These are phyloP conservation scores for Penicillium sp. DNA, from an alignment of 2,329 filamentous ascomycete genomes.

Conservation along the genomic window DNA sequence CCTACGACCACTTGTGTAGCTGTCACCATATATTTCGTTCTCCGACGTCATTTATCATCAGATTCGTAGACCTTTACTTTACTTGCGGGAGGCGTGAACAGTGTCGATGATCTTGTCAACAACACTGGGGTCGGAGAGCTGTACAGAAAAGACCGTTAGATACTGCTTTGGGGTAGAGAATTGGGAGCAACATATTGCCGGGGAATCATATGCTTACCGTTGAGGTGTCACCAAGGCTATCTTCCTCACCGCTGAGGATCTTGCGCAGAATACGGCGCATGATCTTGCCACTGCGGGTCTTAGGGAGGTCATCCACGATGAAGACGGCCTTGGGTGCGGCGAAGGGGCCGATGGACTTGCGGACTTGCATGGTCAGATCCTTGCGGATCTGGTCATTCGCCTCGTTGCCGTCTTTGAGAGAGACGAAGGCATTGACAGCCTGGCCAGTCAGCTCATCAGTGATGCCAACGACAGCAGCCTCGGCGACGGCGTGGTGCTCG, in stretches of 20 bases:
- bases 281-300: slow-evolving; percentile 97
- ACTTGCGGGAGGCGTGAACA: slow-evolving; percentile 58
- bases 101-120: slow-evolving; percentile 84
- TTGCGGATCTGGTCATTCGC: slow-evolving; percentile 77
- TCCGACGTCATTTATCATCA: slow-evolving; percentile 25
- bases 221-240: slow-evolving; percentile 87
- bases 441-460: slow-evolving; percentile 92
- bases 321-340: slow-evolving; percentile 92
- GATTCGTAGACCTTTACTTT: slow-evolving; percentile 17
- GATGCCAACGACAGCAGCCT: slow-evolving; percentile 93
- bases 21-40: slow-evolving; percentile 13
- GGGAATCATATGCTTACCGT: slow-evolving; percentile 61
- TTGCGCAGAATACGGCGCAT: slow-evolving; percentile 96
- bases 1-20: too few species aligned
- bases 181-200: not conserved
- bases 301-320: slow-evolving; percentile 88
- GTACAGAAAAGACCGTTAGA: slow-evolving; percentile 7
- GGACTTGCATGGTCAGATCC: slow-evolving; percentile 88
- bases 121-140: slow-evolving; percentile 85
- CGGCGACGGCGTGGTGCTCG: slow-evolving; percentile 77
- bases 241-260: slow-evolving; percentile 95
- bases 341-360: slow-evolving; percentile 96
- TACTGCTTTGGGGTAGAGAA: not conserved
- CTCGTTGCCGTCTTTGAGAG: slow-evolving; percentile 81
- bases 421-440: slow-evolving; percentile 93